Evolutionary conservation across 139 green algal genomes (phyloP).

Genomic region (Haematococcus lacustris): DNA sequence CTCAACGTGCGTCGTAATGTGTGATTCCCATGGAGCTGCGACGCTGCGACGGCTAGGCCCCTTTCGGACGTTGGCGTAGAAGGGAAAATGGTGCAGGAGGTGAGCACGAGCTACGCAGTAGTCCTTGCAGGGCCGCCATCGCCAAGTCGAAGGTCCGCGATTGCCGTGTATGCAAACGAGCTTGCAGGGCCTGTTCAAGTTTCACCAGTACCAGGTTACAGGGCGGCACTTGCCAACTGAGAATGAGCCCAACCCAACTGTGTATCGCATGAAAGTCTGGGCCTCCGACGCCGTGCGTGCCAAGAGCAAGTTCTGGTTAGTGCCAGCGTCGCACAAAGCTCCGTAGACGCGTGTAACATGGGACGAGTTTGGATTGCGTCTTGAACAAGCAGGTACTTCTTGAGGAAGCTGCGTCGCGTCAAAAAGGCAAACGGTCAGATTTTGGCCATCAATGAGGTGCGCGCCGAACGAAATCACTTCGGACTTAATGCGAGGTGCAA

Average conservation of each 20-base stretch:
- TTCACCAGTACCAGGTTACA: conserved; percentile 98
- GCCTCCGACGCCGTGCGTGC: conserved; percentile 83
- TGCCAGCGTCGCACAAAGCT: too few species aligned
- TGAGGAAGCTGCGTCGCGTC: conserved; percentile 89
- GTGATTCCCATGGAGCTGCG: too few species aligned
- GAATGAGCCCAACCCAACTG: conserved; percentile 70
- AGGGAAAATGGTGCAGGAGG: too few species aligned
- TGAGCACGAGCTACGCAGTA: too few species aligned
- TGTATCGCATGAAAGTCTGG: conserved; percentile 99
- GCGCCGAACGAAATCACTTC: conserved; percentile 4
- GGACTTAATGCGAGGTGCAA: not conserved
- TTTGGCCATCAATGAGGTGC: conserved; percentile 89
- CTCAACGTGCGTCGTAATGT: too few species aligned
- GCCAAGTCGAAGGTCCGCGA: too few species aligned
- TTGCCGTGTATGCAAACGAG: too few species aligned
- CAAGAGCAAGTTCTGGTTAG: conserved; percentile 98
- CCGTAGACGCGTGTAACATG: too few species aligned
- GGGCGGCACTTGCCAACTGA: conserved; percentile 92
- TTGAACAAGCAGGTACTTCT: conserved; percentile 99
- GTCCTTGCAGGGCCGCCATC: too few species aligned
- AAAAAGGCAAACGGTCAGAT: conserved; percentile 99
- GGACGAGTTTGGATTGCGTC: too few species aligned
- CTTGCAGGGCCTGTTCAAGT: conserved; percentile 85
- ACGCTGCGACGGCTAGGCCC: too few species aligned
- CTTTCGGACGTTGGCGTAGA: too few species aligned